Conservation (phyloP, 192 early-diverging fungal species). For the Backusella westeae region DNA sequence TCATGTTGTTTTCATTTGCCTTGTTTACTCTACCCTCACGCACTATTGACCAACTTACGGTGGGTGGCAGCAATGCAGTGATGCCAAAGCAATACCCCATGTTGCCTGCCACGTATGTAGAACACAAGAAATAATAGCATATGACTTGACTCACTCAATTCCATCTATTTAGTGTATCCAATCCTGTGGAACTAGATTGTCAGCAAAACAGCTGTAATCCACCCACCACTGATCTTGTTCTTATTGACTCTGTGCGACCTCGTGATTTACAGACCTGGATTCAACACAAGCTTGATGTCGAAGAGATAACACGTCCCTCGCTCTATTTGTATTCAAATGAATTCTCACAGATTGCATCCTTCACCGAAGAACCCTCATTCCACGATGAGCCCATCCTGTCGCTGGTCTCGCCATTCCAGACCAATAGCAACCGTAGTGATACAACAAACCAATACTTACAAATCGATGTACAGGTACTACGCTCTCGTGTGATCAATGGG, state of each 20-base stretch:
- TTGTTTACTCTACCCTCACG: conserved; percentile 70
- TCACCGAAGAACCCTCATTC: conserved; percentile 19
- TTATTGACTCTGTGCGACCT: conserved; percentile 34
- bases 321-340: conserved; percentile 30
- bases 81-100: conserved; percentile 23
- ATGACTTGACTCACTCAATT: background rate
- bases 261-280: conserved; percentile 30
- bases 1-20: conserved; percentile 82
- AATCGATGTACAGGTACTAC: conserved; percentile 73
- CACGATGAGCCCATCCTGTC: conserved; percentile 28
- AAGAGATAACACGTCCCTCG: conserved; percentile 30
- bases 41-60: conserved; percentile 43
- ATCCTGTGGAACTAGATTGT: conserved; percentile 5
- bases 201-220: background rate
- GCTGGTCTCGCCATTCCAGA: conserved; percentile 35
- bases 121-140: background rate
- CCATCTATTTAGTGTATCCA: background rate
- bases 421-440: conserved; percentile 19
- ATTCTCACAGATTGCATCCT: conserved; percentile 25
- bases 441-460: conserved; percentile 55
- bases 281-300: conserved; percentile 12
- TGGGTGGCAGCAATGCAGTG: conserved; percentile 37
- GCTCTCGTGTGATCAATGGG: conserved; percentile 49
- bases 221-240: conserved; percentile 22
- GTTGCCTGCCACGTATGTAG: conserved; percentile 14